phyloP scores from a whole-genome alignment of 2,329 filamentous ascomycete genomes.

The Colletotrichum lupini region DNA sequence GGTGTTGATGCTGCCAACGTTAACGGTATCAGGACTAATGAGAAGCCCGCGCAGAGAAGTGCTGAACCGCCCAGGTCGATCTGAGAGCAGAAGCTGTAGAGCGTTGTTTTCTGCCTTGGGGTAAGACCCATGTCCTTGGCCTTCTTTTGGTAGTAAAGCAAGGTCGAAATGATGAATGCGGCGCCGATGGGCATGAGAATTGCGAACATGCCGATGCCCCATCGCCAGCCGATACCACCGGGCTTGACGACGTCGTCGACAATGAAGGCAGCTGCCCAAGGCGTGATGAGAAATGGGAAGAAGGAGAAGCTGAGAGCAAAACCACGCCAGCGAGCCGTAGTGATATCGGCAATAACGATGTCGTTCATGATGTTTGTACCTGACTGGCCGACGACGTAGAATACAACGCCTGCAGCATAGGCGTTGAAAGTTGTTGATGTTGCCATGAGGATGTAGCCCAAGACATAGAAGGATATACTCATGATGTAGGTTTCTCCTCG shows the following conservation, averaged over 20 bases:
- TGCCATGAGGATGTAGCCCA: conserved; percentile 24
- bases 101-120: conserved; percentile 28
- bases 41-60: conserved; percentile 59
- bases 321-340: conserved; percentile 24
- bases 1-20: conserved; percentile 56
- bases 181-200: conserved; percentile 63
- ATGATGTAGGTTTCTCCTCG: conserved; percentile 26
- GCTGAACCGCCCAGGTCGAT: conserved; percentile 54
- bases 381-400: conserved; percentile 19
- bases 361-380: conserved; percentile 27
- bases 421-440: conserved; percentile 7
- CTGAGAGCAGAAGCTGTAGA: conserved; percentile 36
- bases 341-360: conserved; percentile 29
- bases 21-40: conserved; percentile 67
- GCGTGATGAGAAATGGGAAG: conserved; percentile 49
- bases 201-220: conserved; percentile 64
- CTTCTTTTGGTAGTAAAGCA: conserved; percentile 38
- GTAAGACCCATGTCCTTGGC: conserved; percentile 38
- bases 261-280: conserved; percentile 43
- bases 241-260: conserved; percentile 39
- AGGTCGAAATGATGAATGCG: conserved; percentile 36
- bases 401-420: conserved; percentile 19
- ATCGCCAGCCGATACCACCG: conserved; percentile 40
- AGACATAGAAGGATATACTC: conserved; percentile 12
- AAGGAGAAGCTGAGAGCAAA: conserved; percentile 45